Percentiles rank a stretch among this genome's conserved stretches.
These are phyloP conservation scores for Leccinum pellstonianum DNA, from an alignment of 768 basidiomycete genomes.

Conservation along the genomic window DNA sequence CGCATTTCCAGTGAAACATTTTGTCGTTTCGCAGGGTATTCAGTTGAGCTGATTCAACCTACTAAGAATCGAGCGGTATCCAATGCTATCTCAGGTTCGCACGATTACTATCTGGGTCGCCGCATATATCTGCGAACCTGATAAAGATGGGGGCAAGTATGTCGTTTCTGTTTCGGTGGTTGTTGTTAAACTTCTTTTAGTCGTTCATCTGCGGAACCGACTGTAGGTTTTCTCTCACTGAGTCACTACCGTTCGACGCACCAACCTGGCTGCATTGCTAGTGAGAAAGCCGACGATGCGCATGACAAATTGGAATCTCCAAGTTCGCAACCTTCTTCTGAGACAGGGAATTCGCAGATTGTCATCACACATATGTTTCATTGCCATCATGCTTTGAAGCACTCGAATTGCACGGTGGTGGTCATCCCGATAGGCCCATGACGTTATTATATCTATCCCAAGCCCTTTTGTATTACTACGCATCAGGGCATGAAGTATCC, in stretches of 20 bases:
- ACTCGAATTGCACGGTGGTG: background rate
- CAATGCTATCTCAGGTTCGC: background rate
- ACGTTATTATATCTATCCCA: background rate
- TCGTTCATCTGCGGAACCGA: constrained; percentile 4
- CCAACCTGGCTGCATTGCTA: background rate
- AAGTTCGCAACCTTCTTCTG: background rate
- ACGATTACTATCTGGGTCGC: background rate
- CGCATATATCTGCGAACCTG: background rate
- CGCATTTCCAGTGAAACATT: no score
- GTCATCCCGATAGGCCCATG: constrained; percentile 8
- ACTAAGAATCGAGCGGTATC: no score
- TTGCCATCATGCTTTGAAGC: background rate
- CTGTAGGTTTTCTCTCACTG: background rate
- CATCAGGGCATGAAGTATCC: background rate
- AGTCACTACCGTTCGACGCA: background rate
- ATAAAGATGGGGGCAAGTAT: background rate
- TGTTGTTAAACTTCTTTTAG: background rate
- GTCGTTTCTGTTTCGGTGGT: background rate
- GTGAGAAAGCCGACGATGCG: background rate
- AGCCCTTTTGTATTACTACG: background rate
- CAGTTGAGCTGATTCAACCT: no score
- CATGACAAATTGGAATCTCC: background rate
- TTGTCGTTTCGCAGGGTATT: no score
- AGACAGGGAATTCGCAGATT: background rate
- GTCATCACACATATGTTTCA: constrained; percentile 3